A percentile compares a stretch with the other conserved stretches of the same genome.
phyloP scores from a whole-genome alignment of 306 rosid genomes.

The Begonia loranthoides region DNA sequence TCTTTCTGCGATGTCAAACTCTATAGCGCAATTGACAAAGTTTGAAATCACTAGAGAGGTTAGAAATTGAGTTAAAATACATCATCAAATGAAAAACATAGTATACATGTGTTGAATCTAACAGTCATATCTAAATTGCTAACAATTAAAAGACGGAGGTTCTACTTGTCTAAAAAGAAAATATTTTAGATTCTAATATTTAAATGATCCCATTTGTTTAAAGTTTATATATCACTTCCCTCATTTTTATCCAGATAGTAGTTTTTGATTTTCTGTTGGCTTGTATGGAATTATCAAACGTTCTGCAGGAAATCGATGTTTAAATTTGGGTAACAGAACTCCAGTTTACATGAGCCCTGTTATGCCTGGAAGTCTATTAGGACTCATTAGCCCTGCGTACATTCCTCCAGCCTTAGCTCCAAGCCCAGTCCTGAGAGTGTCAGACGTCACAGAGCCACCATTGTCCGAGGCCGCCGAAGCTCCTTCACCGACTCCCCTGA shows the following conservation, averaged over 20 bases:
- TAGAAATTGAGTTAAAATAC: too few relatives aligned
- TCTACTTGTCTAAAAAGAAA: too few relatives aligned
- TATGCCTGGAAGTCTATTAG: constrained; percentile 33
- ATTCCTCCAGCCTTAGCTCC: constrained; percentile 71
- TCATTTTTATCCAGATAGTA: too few relatives aligned
- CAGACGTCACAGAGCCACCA: constrained; percentile 57
- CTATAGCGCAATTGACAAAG: too few relatives aligned
- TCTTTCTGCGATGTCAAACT: not conserved
- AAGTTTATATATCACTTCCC: too few relatives aligned
- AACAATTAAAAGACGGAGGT: too few relatives aligned
- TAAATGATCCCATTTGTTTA: too few relatives aligned
- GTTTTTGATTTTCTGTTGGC: not conserved
- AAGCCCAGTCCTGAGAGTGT: constrained; percentile 28
- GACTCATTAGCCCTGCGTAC: not conserved
- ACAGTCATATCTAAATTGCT: too few relatives aligned
- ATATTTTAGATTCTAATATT: too few relatives aligned
- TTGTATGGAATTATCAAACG: constrained; percentile 13
- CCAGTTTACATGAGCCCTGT: constrained; percentile 51
- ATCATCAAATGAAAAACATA: too few relatives aligned
- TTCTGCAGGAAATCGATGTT: constrained; percentile 57
- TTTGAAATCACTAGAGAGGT: too few relatives aligned
- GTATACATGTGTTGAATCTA: too few relatives aligned
- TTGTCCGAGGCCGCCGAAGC: constrained; percentile 25
- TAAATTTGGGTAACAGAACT: constrained; percentile 6
- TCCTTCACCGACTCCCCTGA: constrained; percentile 18